Conservation (phyloP, 371 early-diverging fungal species). For the Actinomortierella wolfii region DNA sequence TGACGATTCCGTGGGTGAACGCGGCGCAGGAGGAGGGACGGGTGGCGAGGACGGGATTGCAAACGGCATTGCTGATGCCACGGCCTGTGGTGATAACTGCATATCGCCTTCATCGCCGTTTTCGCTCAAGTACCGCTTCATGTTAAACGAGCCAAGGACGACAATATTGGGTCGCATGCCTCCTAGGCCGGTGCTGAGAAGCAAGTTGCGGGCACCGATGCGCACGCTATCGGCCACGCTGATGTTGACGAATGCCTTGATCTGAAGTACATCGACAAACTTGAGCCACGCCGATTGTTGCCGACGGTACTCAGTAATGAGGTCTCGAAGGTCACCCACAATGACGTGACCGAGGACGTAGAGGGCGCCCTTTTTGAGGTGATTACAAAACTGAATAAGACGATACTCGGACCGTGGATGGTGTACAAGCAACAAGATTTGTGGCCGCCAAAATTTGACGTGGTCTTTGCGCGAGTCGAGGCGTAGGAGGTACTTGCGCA, state of each 20-base stretch:
- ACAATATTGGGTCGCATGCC: constrained; percentile 73
- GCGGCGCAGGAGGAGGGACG: background rate
- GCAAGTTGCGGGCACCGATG: constrained; percentile 53
- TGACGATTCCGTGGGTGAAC: too few relatives aligned
- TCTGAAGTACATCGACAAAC: constrained; percentile 53
- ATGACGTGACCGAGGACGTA: constrained; percentile 66
- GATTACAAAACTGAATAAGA: constrained; percentile 65
- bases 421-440: constrained; percentile 61
- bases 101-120: background rate
- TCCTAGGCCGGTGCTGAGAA: constrained; percentile 65
- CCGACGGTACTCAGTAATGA: constrained; percentile 48
- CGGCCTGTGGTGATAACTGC: too few relatives aligned
- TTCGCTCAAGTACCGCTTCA: constrained; percentile 26
- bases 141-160: constrained; percentile 55
- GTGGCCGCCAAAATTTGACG: constrained; percentile 73
- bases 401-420: constrained; percentile 54
- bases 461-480: constrained; percentile 63
- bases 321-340: constrained; percentile 51
- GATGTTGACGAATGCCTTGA: constrained; percentile 69
- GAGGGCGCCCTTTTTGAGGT: constrained; percentile 68
- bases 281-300: constrained; percentile 58
- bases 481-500: constrained; percentile 66
- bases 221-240: constrained; percentile 51
- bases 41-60: background rate
- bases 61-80: too few relatives aligned